A percentile compares a stretch with the other conserved stretches of the same genome.
Evolutionary conservation across 169 alveolate species (phyloP).

Genomic region (Pseudocohnilembus persalinus): DNA sequence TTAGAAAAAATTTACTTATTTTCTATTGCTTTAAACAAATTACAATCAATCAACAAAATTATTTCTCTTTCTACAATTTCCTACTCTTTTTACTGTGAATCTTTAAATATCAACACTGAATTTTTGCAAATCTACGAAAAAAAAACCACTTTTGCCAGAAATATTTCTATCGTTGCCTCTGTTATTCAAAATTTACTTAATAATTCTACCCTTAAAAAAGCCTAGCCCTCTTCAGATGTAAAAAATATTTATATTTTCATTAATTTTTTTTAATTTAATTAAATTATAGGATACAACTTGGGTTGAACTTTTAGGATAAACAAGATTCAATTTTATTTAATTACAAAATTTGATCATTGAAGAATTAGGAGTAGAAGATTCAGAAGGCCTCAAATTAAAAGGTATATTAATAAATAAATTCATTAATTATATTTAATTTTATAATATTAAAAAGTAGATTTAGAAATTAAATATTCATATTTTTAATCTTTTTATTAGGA

Average conservation of each 20-base stretch:
- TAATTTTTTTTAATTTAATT: no score
- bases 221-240: constrained; percentile 1
- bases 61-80: neutral
- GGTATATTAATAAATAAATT: neutral
- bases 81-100: constrained; percentile 22
- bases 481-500: no score
- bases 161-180: constrained; percentile 3
- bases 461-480: neutral
- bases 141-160: constrained; percentile 15
- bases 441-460: neutral
- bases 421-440: no score
- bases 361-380: neutral
- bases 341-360: neutral
- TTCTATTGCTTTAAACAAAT: neutral
- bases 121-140: neutral
- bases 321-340: neutral
- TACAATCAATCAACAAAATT: neutral
- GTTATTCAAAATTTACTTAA: constrained; percentile 1
- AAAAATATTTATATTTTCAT: constrained; percentile 1
- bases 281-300: neutral
- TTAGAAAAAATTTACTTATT: neutral
- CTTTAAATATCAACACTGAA: constrained; percentile 7
- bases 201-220: constrained; percentile 4
- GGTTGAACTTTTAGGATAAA: neutral
- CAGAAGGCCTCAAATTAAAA: neutral